Conservation (phyloP, 169 alveolate genomes). For the Cryptosporidium tyzzeri region DNA sequence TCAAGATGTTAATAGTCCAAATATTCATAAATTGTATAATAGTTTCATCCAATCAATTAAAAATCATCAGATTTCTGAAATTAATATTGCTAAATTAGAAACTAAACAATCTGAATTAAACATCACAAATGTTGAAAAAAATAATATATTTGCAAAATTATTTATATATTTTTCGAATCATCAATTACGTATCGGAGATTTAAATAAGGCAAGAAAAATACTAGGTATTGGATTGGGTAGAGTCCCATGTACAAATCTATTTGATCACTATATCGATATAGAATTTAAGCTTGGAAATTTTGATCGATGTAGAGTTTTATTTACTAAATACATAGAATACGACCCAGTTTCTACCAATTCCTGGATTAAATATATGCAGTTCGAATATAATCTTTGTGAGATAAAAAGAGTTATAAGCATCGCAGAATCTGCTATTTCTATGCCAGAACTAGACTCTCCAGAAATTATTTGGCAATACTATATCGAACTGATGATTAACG, state of each 20-base stretch:
- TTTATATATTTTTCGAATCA: slow-evolving; percentile 27
- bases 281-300: slow-evolving; percentile 95
- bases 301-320: slow-evolving; percentile 93
- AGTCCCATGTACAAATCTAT: slow-evolving; percentile 91
- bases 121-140: not conserved
- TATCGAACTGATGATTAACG: slow-evolving; percentile 83
- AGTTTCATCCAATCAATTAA: slow-evolving; percentile 22
- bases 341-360: slow-evolving; percentile 83
- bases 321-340: slow-evolving; percentile 91
- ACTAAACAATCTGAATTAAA: not conserved
- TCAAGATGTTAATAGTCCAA: not conserved
- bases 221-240: slow-evolving; percentile 94
- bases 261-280: slow-evolving; percentile 91
- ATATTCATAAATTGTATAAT: slow-evolving; percentile 12
- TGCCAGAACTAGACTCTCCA: slow-evolving; percentile 84
- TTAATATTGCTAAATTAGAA: not conserved
- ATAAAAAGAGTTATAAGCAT: slow-evolving; percentile 82
- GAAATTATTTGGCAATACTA: slow-evolving; percentile 87
- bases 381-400: slow-evolving; percentile 78
- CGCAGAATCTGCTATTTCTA: slow-evolving; percentile 82
- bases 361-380: slow-evolving; percentile 49
- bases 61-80: not conserved
- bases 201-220: slow-evolving; percentile 91
- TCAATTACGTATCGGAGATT: slow-evolving; percentile 64
- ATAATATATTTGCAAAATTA: slow-evolving; percentile 7